Percentiles rank a stretch among this genome's conserved stretches.
Conservation (phyloP, 169 alveolate genomes). For the Plasmodium coatneyi region DNA sequence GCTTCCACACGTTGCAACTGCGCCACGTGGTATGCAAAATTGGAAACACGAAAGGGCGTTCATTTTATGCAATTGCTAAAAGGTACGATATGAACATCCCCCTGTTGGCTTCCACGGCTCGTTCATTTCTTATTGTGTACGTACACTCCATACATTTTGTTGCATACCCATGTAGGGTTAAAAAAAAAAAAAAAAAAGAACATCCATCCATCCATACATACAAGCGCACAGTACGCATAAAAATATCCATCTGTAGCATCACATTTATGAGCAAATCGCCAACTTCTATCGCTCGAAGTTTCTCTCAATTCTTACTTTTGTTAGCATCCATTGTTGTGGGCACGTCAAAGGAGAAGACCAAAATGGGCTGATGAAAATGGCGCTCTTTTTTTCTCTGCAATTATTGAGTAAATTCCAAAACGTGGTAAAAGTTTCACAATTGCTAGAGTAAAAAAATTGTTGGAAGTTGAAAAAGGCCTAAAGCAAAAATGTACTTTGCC, state of each 20-base stretch:
- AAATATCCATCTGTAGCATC: background rate
- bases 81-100: background rate
- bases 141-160: background rate
- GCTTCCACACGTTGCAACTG: background rate
- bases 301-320: background rate
- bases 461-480: background rate
- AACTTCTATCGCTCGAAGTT: background rate
- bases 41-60: background rate
- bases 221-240: background rate
- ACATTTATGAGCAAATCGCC: background rate
- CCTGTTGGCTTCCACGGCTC: background rate
- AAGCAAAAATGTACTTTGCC: background rate
- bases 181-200: background rate
- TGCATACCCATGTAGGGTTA: background rate
- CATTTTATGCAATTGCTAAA: background rate
- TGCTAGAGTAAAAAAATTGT: background rate
- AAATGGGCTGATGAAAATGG: background rate
- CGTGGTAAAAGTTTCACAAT: background rate
- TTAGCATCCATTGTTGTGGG: constrained; percentile 2
- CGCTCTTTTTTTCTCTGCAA: background rate
- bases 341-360: background rate
- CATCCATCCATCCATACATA: background rate
- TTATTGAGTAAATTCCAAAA: background rate
- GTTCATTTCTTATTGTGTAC: background rate
- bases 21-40: background rate